Evolutionary conservation across 441 rosid genomes (phyloP).

Genomic region (Pelargonium citronellum): DNA sequence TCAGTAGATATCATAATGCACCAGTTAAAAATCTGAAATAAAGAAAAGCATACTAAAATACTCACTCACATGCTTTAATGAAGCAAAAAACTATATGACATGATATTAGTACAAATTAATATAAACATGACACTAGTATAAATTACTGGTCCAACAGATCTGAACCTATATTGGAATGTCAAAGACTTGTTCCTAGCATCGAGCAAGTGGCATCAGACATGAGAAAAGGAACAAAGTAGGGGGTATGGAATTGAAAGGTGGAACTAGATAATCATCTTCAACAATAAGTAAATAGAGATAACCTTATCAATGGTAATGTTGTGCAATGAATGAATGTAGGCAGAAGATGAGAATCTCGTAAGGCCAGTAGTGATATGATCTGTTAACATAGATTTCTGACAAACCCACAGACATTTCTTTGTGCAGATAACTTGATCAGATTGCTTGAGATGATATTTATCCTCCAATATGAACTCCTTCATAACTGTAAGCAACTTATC

Average conservation of each 20-base stretch:
- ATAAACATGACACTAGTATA: not conserved
- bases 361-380: conserved; percentile 22
- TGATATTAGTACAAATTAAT: not conserved
- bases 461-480: conserved; percentile 43
- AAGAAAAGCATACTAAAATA: not conserved
- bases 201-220: conserved; percentile 10
- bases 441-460: conserved; percentile 41
- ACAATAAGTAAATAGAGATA: not conserved
- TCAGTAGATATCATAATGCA: not conserved
- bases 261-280: not conserved
- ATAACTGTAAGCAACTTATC: conserved; percentile 53
- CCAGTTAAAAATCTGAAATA: not conserved
- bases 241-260: conserved; percentile 1
- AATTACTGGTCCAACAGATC: conserved; percentile 2
- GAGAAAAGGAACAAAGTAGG: conserved; percentile 12
- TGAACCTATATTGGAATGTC: not conserved
- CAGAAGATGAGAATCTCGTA: conserved; percentile 33
- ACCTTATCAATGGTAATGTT: conserved; percentile 29
- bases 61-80: not conserved
- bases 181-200: conserved; percentile 10
- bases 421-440: conserved; percentile 44
- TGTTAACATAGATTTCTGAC: conserved; percentile 29
- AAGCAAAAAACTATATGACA: not conserved
- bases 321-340: conserved; percentile 36
- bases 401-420: conserved; percentile 44